A percentile compares a stretch with the other conserved stretches of the same genome.
Conservation (phyloP, 2,329 filamentous ascomycete genomes). For the Plenodomus lindquistii region DNA sequence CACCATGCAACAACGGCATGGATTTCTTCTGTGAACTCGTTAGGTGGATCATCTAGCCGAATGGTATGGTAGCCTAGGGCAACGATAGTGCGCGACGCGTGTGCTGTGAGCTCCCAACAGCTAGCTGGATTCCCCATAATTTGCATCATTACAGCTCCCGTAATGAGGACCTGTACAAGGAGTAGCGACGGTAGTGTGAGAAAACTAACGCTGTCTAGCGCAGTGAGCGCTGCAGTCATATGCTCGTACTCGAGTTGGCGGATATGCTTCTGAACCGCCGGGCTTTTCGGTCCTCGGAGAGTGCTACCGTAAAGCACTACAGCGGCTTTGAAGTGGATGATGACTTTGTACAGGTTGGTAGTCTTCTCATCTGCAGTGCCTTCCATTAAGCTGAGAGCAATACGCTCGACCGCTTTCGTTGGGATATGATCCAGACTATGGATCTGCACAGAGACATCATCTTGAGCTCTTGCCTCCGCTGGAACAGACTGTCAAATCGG, state of each 20-base stretch:
- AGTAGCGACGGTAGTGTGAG: slow-evolving; percentile 31
- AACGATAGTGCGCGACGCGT: slow-evolving; percentile 37
- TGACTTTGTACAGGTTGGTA: slow-evolving; percentile 34
- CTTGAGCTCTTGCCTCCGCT: slow-evolving; percentile 23
- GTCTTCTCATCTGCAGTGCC: slow-evolving; percentile 33
- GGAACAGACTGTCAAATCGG: not conserved
- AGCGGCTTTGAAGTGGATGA: slow-evolving; percentile 37
- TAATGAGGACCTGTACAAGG: slow-evolving; percentile 35
- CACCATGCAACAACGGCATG: slow-evolving; percentile 35
- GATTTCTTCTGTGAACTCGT: slow-evolving; percentile 30
- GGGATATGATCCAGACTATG: slow-evolving; percentile 36
- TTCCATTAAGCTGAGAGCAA: slow-evolving; percentile 34
- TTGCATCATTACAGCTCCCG: slow-evolving; percentile 38
- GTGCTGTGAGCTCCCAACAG: slow-evolving; percentile 37
- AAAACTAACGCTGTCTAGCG: slow-evolving; percentile 34
- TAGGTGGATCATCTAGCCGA: slow-evolving; percentile 14
- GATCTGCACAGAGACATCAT: slow-evolving; percentile 22
- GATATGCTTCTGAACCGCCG: slow-evolving; percentile 28
- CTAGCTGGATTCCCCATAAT: slow-evolving; percentile 38
- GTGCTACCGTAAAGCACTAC: slow-evolving; percentile 30
- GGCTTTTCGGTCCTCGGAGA: slow-evolving; percentile 25
- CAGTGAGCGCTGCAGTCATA: slow-evolving; percentile 33
- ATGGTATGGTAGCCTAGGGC: slow-evolving; percentile 38
- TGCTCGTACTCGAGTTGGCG: slow-evolving; percentile 33
- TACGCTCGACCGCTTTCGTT: slow-evolving; percentile 33